A percentile compares a stretch with the other conserved stretches of the same genome.
Evolutionary conservation across 768 basidiomycete species (phyloP).

Genomic region (Amanita subjunquillea): DNA sequence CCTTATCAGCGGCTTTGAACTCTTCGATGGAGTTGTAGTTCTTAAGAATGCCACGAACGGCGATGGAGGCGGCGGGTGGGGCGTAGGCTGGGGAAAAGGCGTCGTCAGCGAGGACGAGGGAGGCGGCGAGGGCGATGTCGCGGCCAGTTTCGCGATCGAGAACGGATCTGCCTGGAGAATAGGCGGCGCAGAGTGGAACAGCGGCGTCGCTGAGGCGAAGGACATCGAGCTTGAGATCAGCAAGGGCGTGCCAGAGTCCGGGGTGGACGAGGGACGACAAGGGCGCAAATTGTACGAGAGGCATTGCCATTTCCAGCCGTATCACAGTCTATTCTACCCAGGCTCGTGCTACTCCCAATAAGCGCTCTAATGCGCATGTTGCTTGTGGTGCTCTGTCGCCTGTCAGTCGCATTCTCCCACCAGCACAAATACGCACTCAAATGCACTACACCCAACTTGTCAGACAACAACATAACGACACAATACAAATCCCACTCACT

Average conservation of each 20-base stretch:
- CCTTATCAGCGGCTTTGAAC: slow-evolving; percentile 85
- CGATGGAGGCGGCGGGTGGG: slow-evolving; percentile 35
- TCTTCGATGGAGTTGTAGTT: slow-evolving; percentile 98
- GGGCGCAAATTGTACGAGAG: slow-evolving; percentile 81
- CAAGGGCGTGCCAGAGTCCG: slow-evolving; percentile 88
- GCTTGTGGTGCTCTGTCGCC: slow-evolving; percentile 75
- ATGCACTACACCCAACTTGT: slow-evolving; percentile 45
- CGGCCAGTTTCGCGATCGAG: slow-evolving; percentile 69
- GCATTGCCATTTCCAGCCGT: slow-evolving; percentile 22
- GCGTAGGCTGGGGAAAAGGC: slow-evolving; percentile 46
- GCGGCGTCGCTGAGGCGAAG: slow-evolving; percentile 72
- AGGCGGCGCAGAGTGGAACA: slow-evolving; percentile 53
- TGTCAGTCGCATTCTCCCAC: slow-evolving; percentile 11
- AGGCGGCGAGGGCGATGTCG: slow-evolving; percentile 63
- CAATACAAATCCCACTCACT: slow-evolving; percentile 42
- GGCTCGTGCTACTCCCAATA: neutral
- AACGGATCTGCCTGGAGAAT: slow-evolving; percentile 61
- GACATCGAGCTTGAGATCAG: slow-evolving; percentile 83
- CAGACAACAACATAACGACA: slow-evolving; percentile 6
- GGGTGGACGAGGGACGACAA: slow-evolving; percentile 84
- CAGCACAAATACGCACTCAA: slow-evolving; percentile 47
- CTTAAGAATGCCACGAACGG: slow-evolving; percentile 62
- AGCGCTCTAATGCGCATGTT: slow-evolving; percentile 62
- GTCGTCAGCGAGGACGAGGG: slow-evolving; percentile 52
- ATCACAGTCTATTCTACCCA: too few relatives aligned